Base-by-base conservation (phyloP, 495 filamentous ascomycete genomes). In the Penicillium simplicissimum region DNA sequence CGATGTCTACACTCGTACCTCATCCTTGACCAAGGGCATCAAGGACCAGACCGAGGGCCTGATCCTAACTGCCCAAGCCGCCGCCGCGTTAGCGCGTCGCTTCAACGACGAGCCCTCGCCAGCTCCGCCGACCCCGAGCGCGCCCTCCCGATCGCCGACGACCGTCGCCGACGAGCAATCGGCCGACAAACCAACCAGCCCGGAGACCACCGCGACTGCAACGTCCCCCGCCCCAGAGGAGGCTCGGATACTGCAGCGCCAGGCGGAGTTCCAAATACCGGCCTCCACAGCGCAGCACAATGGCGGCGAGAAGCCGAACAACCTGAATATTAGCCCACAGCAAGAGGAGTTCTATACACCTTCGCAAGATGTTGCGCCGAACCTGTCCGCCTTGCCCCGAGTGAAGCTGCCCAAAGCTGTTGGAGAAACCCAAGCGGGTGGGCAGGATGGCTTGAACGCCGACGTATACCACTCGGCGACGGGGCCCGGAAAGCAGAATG, bases 1-100 rank as follows among this genome's bases (percentile, higher is more conserved):
- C 28, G 89, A 96, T 74, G 74, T 88, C 59, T 97, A 90, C 71
- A 86, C 81, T 55, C 83, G 82, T 60, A 91, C 90, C 9, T 95
- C 93, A 2, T 90, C 87, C 36, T 79, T 97, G 38, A 85, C 86
- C 17, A 86, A 87, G 65, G 83, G 85, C 9, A 74, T 89, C 60
- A 88, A 87, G 67, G 79, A 71, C 57, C 87, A 88, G 72, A 82
- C 82, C 2, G 82, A 90, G 57, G 79, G 86, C 53, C 70, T 90
- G 53, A 85, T 87, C 4, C 68, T 88, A 21, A 88, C 88, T 34
- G 82, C 82, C 33, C 78, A 84, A 67, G 88, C 88, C 51, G 87
- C 87, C 17, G 82, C 81, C 33, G 82, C 81, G 25, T 75, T 90
- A 42, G 80, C 80, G 34, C 76, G 78, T 57, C 79, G 85, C 13